Evolutionary conservation across 352 stramenopile genomes (phyloP).

Genomic region (Halophytophthora polymorphica): DNA sequence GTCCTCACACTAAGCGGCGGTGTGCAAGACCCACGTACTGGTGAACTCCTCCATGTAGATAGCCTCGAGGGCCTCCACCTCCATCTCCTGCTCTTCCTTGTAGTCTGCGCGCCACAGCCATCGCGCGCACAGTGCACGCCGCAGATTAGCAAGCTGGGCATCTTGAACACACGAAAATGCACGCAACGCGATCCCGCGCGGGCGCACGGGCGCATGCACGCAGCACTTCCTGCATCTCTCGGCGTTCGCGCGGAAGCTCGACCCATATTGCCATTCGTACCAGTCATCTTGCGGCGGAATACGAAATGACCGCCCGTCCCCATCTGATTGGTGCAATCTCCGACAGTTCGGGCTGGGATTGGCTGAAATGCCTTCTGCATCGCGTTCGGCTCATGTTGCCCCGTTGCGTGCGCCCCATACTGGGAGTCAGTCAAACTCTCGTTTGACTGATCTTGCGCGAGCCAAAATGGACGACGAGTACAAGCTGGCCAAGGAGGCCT

Average conservation of each 20-base stretch:
- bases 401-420: constrained; percentile 1
- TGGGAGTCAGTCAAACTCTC: too few species aligned
- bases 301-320: constrained; percentile 15
- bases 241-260: neutral
- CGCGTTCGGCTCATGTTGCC: neutral
- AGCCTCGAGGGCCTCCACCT: constrained; percentile 86
- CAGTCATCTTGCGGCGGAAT: constrained; percentile 48
- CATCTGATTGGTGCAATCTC: constrained; percentile 32
- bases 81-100: constrained; percentile 86
- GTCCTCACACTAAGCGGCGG: too few species aligned
- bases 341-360: neutral
- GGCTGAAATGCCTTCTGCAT: constrained; percentile 3
- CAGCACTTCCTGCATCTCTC: neutral
- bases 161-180: too few species aligned
- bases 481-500: constrained; percentile 83
- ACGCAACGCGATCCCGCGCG: neutral
- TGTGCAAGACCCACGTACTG: constrained; percentile 43
- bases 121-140: too few species aligned
- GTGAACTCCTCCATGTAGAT: constrained; percentile 91
- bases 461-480: constrained; percentile 64
- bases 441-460: neutral
- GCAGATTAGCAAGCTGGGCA: too few species aligned
- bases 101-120: constrained; percentile 53
- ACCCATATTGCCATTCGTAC: constrained; percentile 34
- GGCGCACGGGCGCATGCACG: neutral